A percentile compares a stretch with the other conserved stretches of the same genome.
Conservation (phyloP, 495 filamentous ascomycete genomes). For the Xylaria intraflava region DNA sequence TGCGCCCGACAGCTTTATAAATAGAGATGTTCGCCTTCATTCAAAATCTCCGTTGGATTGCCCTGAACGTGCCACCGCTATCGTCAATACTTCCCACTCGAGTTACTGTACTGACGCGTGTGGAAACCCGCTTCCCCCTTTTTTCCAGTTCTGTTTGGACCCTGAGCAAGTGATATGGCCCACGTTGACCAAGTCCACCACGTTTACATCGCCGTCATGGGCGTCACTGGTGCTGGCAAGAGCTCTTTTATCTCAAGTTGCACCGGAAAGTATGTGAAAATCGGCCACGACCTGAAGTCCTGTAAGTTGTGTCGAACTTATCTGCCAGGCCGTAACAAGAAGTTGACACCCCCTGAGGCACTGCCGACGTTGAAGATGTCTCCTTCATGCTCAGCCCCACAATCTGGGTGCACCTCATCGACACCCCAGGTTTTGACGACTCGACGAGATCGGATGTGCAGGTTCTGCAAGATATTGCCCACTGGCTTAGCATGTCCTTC, state of each 20-base stretch:
- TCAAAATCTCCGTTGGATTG: too few species aligned
- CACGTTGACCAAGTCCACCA: not conserved
- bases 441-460: conserved; percentile 27
- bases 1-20: too few species aligned
- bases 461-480: conserved; percentile 31
- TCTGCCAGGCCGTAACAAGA: not conserved
- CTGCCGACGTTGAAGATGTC: not conserved
- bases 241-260: conserved; percentile 32
- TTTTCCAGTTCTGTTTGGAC: too few species aligned
- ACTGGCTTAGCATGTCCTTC: conserved; percentile 13
- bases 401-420: conserved; percentile 19
- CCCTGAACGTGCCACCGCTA: too few species aligned
- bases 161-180: too few species aligned
- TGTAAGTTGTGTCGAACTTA: conserved; percentile 7
- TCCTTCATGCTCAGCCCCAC: not conserved
- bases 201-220: conserved; percentile 37
- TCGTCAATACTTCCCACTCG: too few species aligned
- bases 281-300: conserved; percentile 18
- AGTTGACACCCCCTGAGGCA: too few species aligned
- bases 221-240: conserved; percentile 38
- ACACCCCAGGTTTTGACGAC: conserved; percentile 41
- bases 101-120: too few species aligned
- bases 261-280: conserved; percentile 15
- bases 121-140: too few species aligned
- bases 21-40: too few species aligned